These are phyloP conservation scores for Rhinocladiella similis DNA, from an alignment of 2,329 filamentous ascomycete species.

Conservation along the genomic window DNA sequence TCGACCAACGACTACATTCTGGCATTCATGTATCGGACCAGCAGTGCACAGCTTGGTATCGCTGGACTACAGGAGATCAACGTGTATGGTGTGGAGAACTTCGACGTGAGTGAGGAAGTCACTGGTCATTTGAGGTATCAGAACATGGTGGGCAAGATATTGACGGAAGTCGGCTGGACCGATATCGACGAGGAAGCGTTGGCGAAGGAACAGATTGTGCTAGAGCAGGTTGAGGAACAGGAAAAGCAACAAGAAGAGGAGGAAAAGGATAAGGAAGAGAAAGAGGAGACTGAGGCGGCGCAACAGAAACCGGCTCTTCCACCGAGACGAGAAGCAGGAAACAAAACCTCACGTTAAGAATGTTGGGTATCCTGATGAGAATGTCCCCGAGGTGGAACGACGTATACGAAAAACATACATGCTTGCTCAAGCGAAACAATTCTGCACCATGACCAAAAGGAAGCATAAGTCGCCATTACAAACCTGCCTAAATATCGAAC, in stretches of 20 bases:
- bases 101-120: constrained; percentile 53
- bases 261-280: constrained; percentile 28
- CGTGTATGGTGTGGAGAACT: constrained; percentile 64
- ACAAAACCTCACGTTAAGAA: too few species aligned
- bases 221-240: constrained; percentile 41
- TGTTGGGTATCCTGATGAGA: too few species aligned
- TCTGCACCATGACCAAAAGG: too few species aligned
- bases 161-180: constrained; percentile 54
- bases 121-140: constrained; percentile 53
- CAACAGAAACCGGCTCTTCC: neutral
- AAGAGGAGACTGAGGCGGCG: neutral
- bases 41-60: constrained; percentile 71
- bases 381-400: too few species aligned
- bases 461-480: too few species aligned
- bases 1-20: constrained; percentile 78
- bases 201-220: constrained; percentile 45
- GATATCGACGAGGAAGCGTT: constrained; percentile 52
- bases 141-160: constrained; percentile 52
- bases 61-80: constrained; percentile 71
- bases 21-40: constrained; percentile 77
- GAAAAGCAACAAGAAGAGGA: constrained; percentile 33
- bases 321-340: neutral
- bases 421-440: too few species aligned
- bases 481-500: too few species aligned
- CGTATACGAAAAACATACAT: too few species aligned